A percentile compares a stretch with the other conserved stretches of the same genome.
phyloP scores from a whole-genome alignment of 1,139 yeast genomes.

The Debaryomycetaceae sp. region DNA sequence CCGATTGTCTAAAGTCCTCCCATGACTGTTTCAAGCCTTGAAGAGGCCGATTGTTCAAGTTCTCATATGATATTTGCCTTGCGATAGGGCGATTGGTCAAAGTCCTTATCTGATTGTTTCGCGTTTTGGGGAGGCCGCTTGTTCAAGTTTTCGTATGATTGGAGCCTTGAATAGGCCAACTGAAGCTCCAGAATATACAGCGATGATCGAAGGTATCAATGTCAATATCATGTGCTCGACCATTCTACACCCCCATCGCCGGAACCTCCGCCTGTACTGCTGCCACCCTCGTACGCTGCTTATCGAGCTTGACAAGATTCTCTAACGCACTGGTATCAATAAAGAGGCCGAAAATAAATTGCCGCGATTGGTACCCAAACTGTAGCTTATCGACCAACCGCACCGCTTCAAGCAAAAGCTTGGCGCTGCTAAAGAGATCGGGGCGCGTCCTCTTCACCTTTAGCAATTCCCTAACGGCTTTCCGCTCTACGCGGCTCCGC shows the following conservation, averaged over 20 bases:
- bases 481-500: slow-evolving; percentile 54
- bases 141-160: too few relatives aligned
- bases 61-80: too few relatives aligned
- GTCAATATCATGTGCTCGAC: not conserved
- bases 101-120: too few relatives aligned
- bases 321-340: slow-evolving; percentile 46
- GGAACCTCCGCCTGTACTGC: not conserved
- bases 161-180: too few relatives aligned
- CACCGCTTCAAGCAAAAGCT: slow-evolving; percentile 50
- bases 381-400: slow-evolving; percentile 55
- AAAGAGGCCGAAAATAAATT: slow-evolving; percentile 61
- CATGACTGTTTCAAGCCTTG: too few relatives aligned
- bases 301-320: slow-evolving; percentile 31
- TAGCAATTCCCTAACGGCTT: slow-evolving; percentile 53
- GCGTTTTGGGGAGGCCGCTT: too few relatives aligned
- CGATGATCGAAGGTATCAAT: not conserved
- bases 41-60: too few relatives aligned
- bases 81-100: too few relatives aligned
- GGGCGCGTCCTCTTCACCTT: slow-evolving; percentile 44
- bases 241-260: too few relatives aligned
- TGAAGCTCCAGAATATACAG: too few relatives aligned
- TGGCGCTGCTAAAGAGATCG: slow-evolving; percentile 45
- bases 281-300: not conserved
- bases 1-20: too few relatives aligned
- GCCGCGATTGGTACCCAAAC: slow-evolving; percentile 38